Conservation (phyloP, 1,139 yeast species). For the Starmera stellimalicola region DNA sequence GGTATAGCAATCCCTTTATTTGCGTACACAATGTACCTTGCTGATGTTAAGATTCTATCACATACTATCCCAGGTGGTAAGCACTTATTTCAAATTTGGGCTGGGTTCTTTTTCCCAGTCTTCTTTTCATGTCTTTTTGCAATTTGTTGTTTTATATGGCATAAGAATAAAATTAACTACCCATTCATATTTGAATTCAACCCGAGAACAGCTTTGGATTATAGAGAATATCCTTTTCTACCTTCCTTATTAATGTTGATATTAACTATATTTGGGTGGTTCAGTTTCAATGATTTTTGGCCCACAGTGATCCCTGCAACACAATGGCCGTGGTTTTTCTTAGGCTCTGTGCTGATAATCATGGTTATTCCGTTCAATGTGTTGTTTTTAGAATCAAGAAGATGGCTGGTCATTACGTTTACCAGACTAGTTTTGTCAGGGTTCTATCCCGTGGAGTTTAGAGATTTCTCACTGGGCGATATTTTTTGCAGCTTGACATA, state of each 20-base stretch:
- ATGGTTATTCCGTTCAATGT: conserved; percentile 53
- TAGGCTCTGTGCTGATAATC: conserved; percentile 39
- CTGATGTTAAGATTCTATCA: conserved; percentile 20
- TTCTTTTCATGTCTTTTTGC: conserved; percentile 56
- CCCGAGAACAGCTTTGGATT: conserved; percentile 59
- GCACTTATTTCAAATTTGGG: conserved; percentile 80
- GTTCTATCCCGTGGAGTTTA: conserved; percentile 85
- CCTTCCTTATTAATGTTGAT: conserved; percentile 52
- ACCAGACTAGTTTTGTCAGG: conserved; percentile 77
- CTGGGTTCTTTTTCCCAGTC: conserved; percentile 66
- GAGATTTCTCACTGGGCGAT: conserved; percentile 91
- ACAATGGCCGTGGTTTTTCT: conserved; percentile 75
- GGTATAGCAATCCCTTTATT: conserved; percentile 61
- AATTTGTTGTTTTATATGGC: conserved; percentile 66
- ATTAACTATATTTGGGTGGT: conserved; percentile 58
- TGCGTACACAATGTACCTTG: conserved; percentile 24
- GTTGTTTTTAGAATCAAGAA: conserved; percentile 23
- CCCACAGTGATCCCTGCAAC: conserved; percentile 49
- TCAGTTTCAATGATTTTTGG: conserved; percentile 68
- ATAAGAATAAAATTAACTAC: conserved; percentile 68
- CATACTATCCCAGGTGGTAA: conserved; percentile 41
- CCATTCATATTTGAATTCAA: conserved; percentile 87
- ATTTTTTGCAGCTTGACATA: conserved; percentile 82
- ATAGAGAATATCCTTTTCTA: conserved; percentile 42
- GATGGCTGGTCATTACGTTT: conserved; percentile 66